Conservation (phyloP, 2,329 filamentous ascomycete genomes). For the Colletotrichum salicis region DNA sequence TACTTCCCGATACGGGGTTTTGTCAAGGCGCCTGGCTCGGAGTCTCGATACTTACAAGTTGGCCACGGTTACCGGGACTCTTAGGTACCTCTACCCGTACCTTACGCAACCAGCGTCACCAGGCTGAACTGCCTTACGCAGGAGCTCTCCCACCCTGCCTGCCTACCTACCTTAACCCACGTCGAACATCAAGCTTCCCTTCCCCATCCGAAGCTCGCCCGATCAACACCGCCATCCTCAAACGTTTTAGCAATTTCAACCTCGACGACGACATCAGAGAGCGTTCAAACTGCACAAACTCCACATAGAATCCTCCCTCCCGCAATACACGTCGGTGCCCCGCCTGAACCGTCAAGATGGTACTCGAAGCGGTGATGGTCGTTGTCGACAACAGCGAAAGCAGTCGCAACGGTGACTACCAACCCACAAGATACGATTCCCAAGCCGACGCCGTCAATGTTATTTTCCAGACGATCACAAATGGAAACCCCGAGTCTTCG, state of each 20-base stretch:
- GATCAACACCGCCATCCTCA: slow-evolving; percentile 10
- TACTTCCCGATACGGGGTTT: not conserved
- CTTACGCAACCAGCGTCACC: slow-evolving; percentile 38
- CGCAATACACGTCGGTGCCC: not conserved
- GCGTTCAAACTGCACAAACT: not conserved
- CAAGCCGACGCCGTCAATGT: slow-evolving; percentile 95
- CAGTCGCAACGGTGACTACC: slow-evolving; percentile 93
- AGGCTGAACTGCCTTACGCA: slow-evolving; percentile 61
- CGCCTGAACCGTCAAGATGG: slow-evolving; percentile 75
- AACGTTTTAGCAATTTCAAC: not conserved
- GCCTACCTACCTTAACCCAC: not conserved
- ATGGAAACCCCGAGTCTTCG: slow-evolving; percentile 94
- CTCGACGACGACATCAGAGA: not conserved
- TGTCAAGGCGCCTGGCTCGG: not conserved
- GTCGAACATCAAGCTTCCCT: slow-evolving; percentile 38
- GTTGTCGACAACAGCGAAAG: slow-evolving; percentile 99
- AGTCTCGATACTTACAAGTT: not conserved
- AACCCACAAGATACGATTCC: slow-evolving; percentile 94
- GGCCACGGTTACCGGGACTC: too few relatives aligned
- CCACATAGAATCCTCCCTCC: not conserved
- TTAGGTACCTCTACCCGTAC: slow-evolving; percentile 12
- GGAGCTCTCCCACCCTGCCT: slow-evolving; percentile 28
- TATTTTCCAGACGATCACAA: slow-evolving; percentile 94
- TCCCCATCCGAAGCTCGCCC: slow-evolving; percentile 35
- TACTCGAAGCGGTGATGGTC: slow-evolving; percentile 99